A percentile compares a stretch with the other conserved stretches of the same genome.
These are phyloP conservation scores for Aspergillus fijiensis DNA, from an alignment of 2,329 filamentous ascomycete genomes.

Conservation along the genomic window DNA sequence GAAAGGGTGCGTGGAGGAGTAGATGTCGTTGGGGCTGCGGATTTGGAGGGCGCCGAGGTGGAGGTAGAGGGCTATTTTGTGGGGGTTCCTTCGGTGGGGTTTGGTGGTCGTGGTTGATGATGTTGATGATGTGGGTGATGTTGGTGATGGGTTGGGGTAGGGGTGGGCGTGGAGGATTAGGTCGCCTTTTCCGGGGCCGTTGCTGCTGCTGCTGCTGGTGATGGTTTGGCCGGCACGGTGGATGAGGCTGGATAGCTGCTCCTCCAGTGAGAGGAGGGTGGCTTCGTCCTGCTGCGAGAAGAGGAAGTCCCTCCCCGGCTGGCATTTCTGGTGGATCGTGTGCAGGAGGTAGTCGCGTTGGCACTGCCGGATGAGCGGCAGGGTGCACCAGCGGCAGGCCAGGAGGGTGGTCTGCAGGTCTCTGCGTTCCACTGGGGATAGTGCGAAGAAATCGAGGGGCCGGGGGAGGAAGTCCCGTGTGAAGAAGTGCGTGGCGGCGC, in stretches of 20 bases:
- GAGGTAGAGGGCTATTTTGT: constrained; percentile 40
- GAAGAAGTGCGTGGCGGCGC: constrained; percentile 34
- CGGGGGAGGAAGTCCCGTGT: constrained; percentile 41
- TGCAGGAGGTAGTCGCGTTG: constrained; percentile 41
- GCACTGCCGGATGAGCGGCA: constrained; percentile 39
- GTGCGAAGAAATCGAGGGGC: constrained; percentile 33
- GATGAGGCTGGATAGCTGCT: constrained; percentile 21
- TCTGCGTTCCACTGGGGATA: constrained; percentile 30
- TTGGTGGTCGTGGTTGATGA: not conserved
- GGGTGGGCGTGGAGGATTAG: constrained; percentile 25
- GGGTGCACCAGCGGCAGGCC: constrained; percentile 43
- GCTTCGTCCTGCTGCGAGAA: constrained; percentile 14
- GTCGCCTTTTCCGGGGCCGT: constrained; percentile 29
- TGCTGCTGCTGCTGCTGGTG: constrained; percentile 6
- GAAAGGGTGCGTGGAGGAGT: constrained; percentile 35
- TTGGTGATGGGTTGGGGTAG: too few relatives aligned
- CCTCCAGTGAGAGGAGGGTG: constrained; percentile 23
- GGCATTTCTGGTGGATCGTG: constrained; percentile 31
- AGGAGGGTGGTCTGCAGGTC: constrained; percentile 40
- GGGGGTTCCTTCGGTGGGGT: not conserved
- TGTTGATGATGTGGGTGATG: too few relatives aligned
- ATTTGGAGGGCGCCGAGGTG: constrained; percentile 39
- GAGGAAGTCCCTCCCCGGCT: constrained; percentile 26
- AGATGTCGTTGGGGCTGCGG: constrained; percentile 26
- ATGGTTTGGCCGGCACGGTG: constrained; percentile 15